These are phyloP conservation scores for Ogataea naganishii DNA, from an alignment of 805 yeast species.

Conservation along the genomic window DNA sequence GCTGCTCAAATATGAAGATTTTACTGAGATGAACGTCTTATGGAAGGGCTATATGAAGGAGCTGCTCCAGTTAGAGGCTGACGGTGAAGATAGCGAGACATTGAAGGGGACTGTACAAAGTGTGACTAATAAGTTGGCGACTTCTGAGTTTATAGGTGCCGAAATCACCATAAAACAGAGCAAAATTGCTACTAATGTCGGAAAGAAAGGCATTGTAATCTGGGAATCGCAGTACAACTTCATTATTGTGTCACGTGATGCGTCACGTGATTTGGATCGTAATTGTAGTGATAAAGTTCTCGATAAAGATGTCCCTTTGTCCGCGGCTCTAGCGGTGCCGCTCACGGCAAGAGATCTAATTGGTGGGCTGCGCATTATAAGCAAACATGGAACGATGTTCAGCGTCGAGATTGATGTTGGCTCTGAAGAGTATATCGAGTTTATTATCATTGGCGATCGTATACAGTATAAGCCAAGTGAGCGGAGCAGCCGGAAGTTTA, in stretches of 20 bases:
- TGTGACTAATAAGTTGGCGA: slow-evolving; percentile 49
- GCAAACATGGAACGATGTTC: slow-evolving; percentile 62
- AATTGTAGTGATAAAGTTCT: slow-evolving; percentile 12
- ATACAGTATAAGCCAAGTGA: slow-evolving; percentile 70
- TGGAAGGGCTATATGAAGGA: slow-evolving; percentile 70
- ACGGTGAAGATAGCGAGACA: slow-evolving; percentile 4
- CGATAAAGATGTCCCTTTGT: neutral
- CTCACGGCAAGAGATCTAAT: slow-evolving; percentile 20
- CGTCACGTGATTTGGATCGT: slow-evolving; percentile 29
- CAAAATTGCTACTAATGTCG: slow-evolving; percentile 48
- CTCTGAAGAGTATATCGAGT: slow-evolving; percentile 33
- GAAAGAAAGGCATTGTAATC: slow-evolving; percentile 64
- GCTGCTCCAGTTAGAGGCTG: slow-evolving; percentile 32
- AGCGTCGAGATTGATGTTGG: slow-evolving; percentile 34
- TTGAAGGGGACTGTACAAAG: slow-evolving; percentile 14
- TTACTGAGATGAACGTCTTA: slow-evolving; percentile 45
- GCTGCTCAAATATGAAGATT: slow-evolving; percentile 35
- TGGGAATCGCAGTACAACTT: slow-evolving; percentile 79
- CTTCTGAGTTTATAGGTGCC: slow-evolving; percentile 83
- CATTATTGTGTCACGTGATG: slow-evolving; percentile 50
- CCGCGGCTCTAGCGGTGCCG: no score
- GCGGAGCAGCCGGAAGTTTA: slow-evolving; percentile 78
- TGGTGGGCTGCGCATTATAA: slow-evolving; percentile 61
- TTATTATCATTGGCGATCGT: slow-evolving; percentile 72
- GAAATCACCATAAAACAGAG: slow-evolving; percentile 47